Base-by-base conservation (phyloP, 1,284 basidiomycete genomes). In the Malassezia globosa region DNA sequence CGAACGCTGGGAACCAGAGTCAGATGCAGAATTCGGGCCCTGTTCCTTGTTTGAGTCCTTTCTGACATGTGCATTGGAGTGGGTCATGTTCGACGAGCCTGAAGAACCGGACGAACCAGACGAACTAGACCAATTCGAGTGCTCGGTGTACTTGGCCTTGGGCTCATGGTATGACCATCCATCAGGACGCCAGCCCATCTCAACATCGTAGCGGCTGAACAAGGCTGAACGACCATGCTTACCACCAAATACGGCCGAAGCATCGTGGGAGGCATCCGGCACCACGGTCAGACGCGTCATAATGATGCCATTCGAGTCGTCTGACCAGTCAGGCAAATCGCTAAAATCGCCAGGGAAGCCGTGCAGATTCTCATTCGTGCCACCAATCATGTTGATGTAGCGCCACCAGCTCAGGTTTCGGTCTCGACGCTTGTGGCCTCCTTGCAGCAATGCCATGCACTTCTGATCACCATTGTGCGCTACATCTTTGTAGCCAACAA, bases 361-460 rank as follows among this genome's bases (percentile, higher is more conserved):
- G 2, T 27, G 37, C 0, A 66, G 57, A 35, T 64, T 60, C 34
- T 64, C 63, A 16, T 41, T 39, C 3, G 64, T 68, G 0, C 59
- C 16, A 2, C 63, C 64, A 3, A 71, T 51, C 27, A 48, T 48
- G 45, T 69, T 67, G 42, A 69, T 56, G 54, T 69, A 69, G 48
- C 60, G 58, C 64, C 65, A 71, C 61, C 65, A 71, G 23, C 52
- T 54, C 24, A 69, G 40, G 42, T 66, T 69, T 5, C 68, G 51
- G 46, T 71, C 64, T 4, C 66, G 44, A 1, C 68, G 48, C 10
- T 55, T 54, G 0, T 48, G 43, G 5, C 68, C 68, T 22, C 68
- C 68, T 41, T 66, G 66, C 3, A 67, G 48, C 5, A 59, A 29
- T 4, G 66, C 68, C 65, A 66, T 66, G 46, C 68, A 69, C 51